These are phyloP conservation scores for Pseudocercospora musae DNA, from an alignment of 2,329 filamentous ascomycete species.

Conservation along the genomic window DNA sequence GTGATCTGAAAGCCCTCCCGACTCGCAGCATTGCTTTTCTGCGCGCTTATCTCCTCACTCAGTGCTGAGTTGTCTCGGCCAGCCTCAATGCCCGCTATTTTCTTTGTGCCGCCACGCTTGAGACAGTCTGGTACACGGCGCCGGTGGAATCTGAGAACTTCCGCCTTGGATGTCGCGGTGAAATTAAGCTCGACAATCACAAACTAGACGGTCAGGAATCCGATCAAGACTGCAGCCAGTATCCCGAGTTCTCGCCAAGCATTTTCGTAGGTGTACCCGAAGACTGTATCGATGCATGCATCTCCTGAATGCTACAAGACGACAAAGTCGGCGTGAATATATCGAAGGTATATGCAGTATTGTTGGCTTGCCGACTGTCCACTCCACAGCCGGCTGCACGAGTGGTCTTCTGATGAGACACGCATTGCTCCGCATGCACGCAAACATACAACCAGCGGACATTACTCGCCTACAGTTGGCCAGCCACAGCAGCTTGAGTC, in stretches of 20 bases:
- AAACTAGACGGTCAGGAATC: constrained; percentile 64
- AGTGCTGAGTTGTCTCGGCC: constrained; percentile 8
- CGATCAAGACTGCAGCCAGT: constrained; percentile 60
- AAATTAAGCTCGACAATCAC: constrained; percentile 64
- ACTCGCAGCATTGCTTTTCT: constrained; percentile 22
- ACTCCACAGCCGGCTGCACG: too few species aligned
- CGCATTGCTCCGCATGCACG: too few species aligned
- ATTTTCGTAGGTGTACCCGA: constrained; percentile 42
- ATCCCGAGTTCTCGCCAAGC: constrained; percentile 65
- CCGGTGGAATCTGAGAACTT: constrained; percentile 62
- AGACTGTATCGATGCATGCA: constrained; percentile 33
- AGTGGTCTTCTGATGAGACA: too few species aligned
- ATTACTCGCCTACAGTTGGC: constrained; percentile 34
- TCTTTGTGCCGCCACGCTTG: constrained; percentile 30
- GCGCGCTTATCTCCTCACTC: constrained; percentile 27
- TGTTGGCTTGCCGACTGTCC: too few species aligned
- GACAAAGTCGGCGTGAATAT: too few species aligned
- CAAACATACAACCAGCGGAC: too few species aligned
- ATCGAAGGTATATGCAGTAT: too few species aligned
- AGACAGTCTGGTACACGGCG: constrained; percentile 44
- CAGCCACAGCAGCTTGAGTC: constrained; percentile 39
- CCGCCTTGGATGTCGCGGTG: constrained; percentile 59
- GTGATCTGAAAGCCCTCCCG: constrained; percentile 39
- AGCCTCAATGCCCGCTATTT: constrained; percentile 36
- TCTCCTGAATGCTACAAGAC: constrained; percentile 32